Evolutionary conservation across 345 rosid species (phyloP).

Genomic region (Citrus reticulata): DNA sequence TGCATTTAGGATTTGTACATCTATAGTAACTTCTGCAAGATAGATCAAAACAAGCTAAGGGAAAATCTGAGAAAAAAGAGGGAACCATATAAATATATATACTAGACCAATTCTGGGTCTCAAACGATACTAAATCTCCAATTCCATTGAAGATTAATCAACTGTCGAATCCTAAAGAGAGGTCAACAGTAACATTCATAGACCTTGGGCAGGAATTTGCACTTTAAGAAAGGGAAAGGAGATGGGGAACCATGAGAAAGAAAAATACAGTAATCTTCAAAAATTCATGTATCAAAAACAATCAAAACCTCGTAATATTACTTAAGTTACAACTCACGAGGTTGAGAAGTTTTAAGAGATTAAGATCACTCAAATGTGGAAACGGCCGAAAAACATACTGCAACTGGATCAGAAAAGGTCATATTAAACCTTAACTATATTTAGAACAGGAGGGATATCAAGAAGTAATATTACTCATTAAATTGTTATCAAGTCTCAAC

Average conservation of each 20-base stretch:
- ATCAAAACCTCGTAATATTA: background rate
- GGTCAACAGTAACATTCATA: background rate
- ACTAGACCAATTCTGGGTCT: background rate
- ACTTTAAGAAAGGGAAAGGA: background rate
- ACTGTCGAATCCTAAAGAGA: background rate
- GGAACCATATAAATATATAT: background rate
- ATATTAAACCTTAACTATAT: background rate
- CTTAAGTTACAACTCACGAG: background rate
- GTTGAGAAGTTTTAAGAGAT: background rate
- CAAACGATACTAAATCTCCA: background rate
- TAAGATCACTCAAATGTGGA: background rate
- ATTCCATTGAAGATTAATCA: background rate
- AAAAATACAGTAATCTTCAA: background rate
- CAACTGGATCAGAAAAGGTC: background rate
- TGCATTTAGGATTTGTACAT: slow-evolving; percentile 78
- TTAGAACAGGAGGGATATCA: background rate
- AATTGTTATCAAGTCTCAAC: slow-evolving; percentile 22
- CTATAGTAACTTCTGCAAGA: slow-evolving; percentile 85
- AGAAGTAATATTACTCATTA: background rate
- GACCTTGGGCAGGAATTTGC: background rate
- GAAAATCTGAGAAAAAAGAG: background rate
- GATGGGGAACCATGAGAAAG: background rate
- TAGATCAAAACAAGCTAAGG: slow-evolving; percentile 4
- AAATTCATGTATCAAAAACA: background rate
- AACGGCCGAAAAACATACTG: background rate